Base-by-base conservation (phyloP, 441 rosid species). In the California macrophylla region DNA sequence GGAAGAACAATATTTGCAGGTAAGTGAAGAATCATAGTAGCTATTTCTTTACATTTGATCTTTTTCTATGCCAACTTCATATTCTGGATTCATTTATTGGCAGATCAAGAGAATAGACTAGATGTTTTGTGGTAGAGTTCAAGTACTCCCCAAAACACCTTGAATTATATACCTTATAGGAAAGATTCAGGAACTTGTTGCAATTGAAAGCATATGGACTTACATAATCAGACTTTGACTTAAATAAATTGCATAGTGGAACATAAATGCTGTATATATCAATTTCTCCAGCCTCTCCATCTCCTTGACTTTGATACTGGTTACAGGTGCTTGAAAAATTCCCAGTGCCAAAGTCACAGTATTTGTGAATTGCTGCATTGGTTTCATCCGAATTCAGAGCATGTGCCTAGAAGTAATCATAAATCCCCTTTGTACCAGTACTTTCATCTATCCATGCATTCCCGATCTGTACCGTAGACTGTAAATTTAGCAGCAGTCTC, bases 251-350 rank as follows among this genome's bases (percentile, higher is more conserved):
- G 76, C 82, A 83, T 29, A 69, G 23, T 8, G 82, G 75, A 28
- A 79, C 79, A n/a, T 78, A 80, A 26, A 83, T 80, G 77, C 78
- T 83, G 76, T 78, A 80, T 21, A n/a, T 13, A 47, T 83, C 78
- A 20, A 76, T n/a, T 2, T 9, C 0, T 28, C 78, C 82, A 16
- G 13, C 23, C 71, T 72, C 78, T 0, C 6, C 0, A 6, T 60
- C 23, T 4, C 67, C 76, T 69, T 54, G 45, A 13, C 6, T 28
- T 13, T 18, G 9, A 68, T 72, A 76, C 0, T 36, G 15, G 0
- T 6, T 2, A n/a, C 85, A 82, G 28, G 64, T 28, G 18, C 1
- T 24, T 47, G 84, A 76, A 38, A 36, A 69, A 18, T 76, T 38
- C 7, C 71, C 73, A 6, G 69, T 21, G 36, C 23, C 66, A 69